Base-by-base conservation (phyloP, 345 rosid species). In the Dipteronia dyeriana region DNA sequence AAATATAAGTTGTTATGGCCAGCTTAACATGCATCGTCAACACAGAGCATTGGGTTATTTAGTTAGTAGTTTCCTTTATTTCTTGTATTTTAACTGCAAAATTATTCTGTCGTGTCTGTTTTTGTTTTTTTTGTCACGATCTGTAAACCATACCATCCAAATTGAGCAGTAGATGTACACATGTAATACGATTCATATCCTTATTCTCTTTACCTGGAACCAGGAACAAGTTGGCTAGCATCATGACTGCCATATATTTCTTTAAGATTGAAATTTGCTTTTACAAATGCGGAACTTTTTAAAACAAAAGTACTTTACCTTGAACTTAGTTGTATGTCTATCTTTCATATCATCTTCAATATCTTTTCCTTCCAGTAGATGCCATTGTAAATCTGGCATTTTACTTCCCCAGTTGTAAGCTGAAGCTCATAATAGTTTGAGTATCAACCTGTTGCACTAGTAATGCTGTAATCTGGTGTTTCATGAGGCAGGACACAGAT, bases 401-500 rank as follows among this genome's bases (percentile, higher is more conserved):
- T 60, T 54, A 62, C 38, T 49, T 70, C 9, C 29, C 38, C 19
- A 10, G 17, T 29, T 63, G 19, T 38, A 25, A 62, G 54, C 31
- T 14, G 60, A 47, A 62, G 70, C 34, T 34, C 7, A 47, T 22
- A 51, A 13, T 56, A 60, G 43, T 60, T 74, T 54, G 12, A 22
- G 43, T 49, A 53, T 59, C 38, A 22, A 56, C 9, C 13, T 5
- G 59, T 78, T 77, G 78, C 82, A 76, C n/a, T 23, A 39, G 10
- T 70, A 68, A 76, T 59, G 9, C 34, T 43, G 26, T 62, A 71
- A 63, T 64, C 51, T 53, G 7, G 10, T 60, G 57, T 43, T 70
- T 80, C 29, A 39, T 74, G 72, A 75, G 54, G 64, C 90, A 94
- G 95, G 91, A 82, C 38, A 84, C 81, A 41, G 92, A 88, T 65